phyloP scores from a whole-genome alignment of 371 early-diverging fungal genomes.

The Mortierella sp. region DNA sequence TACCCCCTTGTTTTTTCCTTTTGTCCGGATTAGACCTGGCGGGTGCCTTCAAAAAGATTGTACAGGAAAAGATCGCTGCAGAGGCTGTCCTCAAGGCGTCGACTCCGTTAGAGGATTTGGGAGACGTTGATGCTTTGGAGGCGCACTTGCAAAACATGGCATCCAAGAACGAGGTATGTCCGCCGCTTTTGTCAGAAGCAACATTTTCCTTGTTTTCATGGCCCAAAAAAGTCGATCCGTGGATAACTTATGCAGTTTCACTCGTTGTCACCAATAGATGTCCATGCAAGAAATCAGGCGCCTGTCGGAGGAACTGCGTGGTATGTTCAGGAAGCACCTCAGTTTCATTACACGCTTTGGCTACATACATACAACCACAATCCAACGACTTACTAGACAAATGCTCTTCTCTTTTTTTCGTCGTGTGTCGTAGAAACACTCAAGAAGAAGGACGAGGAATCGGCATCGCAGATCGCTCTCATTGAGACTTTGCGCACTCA shows the following conservation, averaged over 20 bases:
- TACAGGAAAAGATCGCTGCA: constrained; percentile 51
- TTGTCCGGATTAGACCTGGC: constrained; percentile 36
- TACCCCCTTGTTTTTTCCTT: not conserved
- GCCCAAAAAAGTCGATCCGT: not conserved
- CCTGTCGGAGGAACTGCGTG: constrained; percentile 30
- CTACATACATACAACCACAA: too few species aligned
- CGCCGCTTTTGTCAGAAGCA: not conserved
- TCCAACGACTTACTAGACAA: not conserved
- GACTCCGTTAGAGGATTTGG: constrained; percentile 49
- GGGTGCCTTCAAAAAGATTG: constrained; percentile 46
- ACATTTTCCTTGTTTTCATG: not conserved
- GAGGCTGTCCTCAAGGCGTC: constrained; percentile 49
- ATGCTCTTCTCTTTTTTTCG: not conserved
- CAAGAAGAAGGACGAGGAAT: constrained; percentile 22
- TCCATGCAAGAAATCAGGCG: constrained; percentile 53
- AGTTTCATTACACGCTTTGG: not conserved
- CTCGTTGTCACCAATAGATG: constrained; percentile 24
- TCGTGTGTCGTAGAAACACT: not conserved
- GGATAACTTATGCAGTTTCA: not conserved
- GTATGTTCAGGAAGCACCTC: constrained; percentile 3
- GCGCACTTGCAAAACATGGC: constrained; percentile 52
- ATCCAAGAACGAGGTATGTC: constrained; percentile 40
- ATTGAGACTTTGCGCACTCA: constrained; percentile 27
- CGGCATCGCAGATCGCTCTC: constrained; percentile 6
- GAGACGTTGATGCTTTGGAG: constrained; percentile 47